Conservation (phyloP, 257 asterid species). For the Solanum stenotomum region DNA sequence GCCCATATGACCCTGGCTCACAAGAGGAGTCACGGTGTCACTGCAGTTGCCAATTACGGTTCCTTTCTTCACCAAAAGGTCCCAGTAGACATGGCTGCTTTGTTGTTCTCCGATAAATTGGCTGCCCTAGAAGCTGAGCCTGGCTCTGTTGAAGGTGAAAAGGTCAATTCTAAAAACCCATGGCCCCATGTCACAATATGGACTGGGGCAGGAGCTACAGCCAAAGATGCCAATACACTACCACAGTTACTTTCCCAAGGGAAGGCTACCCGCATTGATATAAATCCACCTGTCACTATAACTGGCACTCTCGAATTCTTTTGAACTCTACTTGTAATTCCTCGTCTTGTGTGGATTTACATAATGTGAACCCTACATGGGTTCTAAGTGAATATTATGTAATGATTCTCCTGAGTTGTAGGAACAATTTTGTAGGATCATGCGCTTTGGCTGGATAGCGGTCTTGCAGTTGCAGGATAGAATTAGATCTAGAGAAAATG, state of each 20-base stretch:
- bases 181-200: constrained; percentile 91
- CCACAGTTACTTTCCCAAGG: constrained; percentile 56
- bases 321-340: constrained; percentile 1
- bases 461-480: neutral
- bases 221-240: constrained; percentile 72
- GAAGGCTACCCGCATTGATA: constrained; percentile 61
- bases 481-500: neutral
- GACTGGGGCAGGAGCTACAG: constrained; percentile 55
- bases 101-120: constrained; percentile 53
- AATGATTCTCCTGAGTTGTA: neutral
- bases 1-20: constrained; percentile 94
- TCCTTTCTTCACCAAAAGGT: constrained; percentile 46
- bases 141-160: constrained; percentile 71
- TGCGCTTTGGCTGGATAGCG: neutral
- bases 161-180: constrained; percentile 56
- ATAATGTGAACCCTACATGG: neutral
- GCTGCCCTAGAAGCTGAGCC: constrained; percentile 73
- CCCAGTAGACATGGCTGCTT: constrained; percentile 44
- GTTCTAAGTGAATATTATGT: neutral
- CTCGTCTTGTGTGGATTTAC: neutral
- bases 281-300: constrained; percentile 60
- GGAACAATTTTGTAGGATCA: constrained; percentile 20
- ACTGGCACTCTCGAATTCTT: constrained; percentile 62
- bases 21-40: constrained; percentile 78
- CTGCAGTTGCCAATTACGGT: constrained; percentile 69